A percentile compares a stretch with the other conserved stretches of the same genome.
phyloP scores from a whole-genome alignment of 1,284 basidiomycete genomes.

The Ceratobasidium sp. region DNA sequence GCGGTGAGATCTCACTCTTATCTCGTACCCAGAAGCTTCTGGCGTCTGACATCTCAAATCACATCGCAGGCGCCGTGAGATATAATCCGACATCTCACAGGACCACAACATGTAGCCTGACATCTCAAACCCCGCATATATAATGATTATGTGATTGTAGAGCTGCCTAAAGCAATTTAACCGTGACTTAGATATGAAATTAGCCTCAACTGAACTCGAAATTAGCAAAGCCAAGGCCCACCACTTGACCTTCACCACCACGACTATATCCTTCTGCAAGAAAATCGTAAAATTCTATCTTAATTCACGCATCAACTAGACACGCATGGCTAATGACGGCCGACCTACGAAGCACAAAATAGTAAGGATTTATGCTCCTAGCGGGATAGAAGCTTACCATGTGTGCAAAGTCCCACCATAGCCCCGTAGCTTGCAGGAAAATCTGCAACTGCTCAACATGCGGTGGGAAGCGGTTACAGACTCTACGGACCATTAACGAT shows the following conservation, averaged over 20 bases:
- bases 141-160: neutral
- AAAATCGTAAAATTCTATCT: too few relatives aligned
- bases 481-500: neutral
- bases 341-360: too few relatives aligned
- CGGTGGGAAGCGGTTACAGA: neutral
- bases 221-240: too few relatives aligned
- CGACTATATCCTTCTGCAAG: too few relatives aligned
- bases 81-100: neutral
- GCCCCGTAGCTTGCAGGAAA: neutral
- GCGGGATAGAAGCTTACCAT: neutral
- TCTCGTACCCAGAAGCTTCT: neutral
- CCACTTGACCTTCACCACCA: too few relatives aligned
- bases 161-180: too few relatives aligned
- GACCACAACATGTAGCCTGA: neutral
- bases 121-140: neutral
- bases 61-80: neutral
- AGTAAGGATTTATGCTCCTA: neutral
- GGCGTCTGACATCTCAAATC: neutral
- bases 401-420: neutral
- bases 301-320: too few relatives aligned
- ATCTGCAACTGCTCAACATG: neutral
- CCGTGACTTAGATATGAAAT: too few relatives aligned
- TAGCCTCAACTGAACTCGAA: too few relatives aligned
- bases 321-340: too few relatives aligned
- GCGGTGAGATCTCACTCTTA: neutral